phyloP scores from a whole-genome alignment of 2,329 filamentous ascomycete genomes.

The Fusarium azukiicola region DNA sequence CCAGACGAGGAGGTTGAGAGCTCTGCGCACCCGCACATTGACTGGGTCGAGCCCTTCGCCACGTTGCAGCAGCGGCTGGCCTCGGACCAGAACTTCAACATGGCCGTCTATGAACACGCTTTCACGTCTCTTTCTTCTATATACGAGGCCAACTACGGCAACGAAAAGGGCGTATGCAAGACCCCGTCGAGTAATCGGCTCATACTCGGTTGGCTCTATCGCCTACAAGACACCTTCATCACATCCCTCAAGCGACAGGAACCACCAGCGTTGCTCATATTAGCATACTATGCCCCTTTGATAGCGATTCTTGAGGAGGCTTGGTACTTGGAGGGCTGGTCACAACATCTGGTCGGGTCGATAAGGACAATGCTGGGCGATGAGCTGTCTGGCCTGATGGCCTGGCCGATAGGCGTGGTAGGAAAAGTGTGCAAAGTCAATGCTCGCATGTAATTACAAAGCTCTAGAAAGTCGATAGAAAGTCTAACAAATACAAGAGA shows the following conservation, averaged over 20 bases:
- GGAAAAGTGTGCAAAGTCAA: neutral
- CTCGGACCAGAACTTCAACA: neutral
- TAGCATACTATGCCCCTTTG: neutral
- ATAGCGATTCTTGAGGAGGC: neutral
- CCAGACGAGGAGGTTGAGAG: conserved; percentile 1
- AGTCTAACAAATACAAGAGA: neutral
- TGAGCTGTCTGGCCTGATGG: neutral
- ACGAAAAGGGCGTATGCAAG: neutral
- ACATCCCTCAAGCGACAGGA: neutral
- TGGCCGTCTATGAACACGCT: neutral
- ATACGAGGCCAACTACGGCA: conserved; percentile 10
- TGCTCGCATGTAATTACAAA: conserved; percentile 3
- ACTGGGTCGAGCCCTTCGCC: neutral
- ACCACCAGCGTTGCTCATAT: neutral
- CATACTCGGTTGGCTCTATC: conserved; percentile 12
- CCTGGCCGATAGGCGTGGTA: neutral
- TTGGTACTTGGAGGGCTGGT: conserved; percentile 6
- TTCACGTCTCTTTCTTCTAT: neutral
- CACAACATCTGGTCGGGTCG: neutral
- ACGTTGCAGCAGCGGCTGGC: neutral
- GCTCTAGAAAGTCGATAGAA: neutral
- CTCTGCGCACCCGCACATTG: neutral
- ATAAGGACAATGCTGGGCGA: conserved; percentile 4
- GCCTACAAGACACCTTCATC: neutral
- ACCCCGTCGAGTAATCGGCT: neutral